phyloP scores from a whole-genome alignment of 805 yeast genomes.

The Candida sanyiensis region DNA sequence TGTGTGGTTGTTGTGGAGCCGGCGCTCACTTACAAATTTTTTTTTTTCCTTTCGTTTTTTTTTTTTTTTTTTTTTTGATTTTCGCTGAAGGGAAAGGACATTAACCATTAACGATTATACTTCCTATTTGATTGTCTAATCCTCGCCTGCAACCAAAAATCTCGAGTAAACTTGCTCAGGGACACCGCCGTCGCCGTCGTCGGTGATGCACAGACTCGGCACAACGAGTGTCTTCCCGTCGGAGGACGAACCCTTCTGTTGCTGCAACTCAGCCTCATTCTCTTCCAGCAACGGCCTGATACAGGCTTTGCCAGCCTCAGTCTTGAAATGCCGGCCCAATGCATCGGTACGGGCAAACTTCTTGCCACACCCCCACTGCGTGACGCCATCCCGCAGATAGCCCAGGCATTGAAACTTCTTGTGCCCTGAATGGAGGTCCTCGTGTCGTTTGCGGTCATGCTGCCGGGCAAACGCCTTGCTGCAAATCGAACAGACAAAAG shows the following conservation, averaged over 20 bases:
- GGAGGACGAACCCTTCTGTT: too few relatives aligned
- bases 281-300: constrained; percentile 64
- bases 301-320: constrained; percentile 73
- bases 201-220: background rate
- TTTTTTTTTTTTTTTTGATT: too few relatives aligned
- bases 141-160: background rate
- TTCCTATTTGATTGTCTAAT: background rate
- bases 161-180: constrained; percentile 1
- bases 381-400: constrained; percentile 44
- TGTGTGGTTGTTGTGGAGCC: background rate
- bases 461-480: constrained; percentile 79
- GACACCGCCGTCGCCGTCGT: constrained; percentile 1
- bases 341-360: constrained; percentile 79
- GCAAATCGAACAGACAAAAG: constrained; percentile 66
- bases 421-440: constrained; percentile 69
- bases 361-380: constrained; percentile 75
- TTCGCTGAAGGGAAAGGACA: too few relatives aligned
- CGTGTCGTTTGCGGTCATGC: constrained; percentile 74
- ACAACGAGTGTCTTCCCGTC: background rate
- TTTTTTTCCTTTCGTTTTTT: too few relatives aligned
- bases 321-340: constrained; percentile 68
- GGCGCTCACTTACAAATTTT: background rate
- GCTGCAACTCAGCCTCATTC: constrained; percentile 24
- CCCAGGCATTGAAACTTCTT: constrained; percentile 73
- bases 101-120: too few relatives aligned